Evolutionary conservation across 495 filamentous ascomycete genomes (phyloP), one percentile per base, ranked within the genome.

Genomic region (Penicillium simplicissimum): DNA sequence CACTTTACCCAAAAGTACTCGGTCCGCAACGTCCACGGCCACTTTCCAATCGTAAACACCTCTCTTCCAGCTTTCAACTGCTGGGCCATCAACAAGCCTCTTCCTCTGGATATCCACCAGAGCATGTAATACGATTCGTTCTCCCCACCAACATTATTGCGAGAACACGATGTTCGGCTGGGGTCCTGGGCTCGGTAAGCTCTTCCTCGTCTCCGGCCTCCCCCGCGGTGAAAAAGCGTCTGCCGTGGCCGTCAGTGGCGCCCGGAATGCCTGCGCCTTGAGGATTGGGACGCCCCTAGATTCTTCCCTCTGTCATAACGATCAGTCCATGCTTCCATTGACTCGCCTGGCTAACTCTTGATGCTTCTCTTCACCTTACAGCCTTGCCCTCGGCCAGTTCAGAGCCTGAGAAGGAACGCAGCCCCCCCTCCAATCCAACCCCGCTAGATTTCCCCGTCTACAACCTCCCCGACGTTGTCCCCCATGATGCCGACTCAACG

Each of bases 381-480:
- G 77, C 72, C 56, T 53, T 74, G 52, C 71, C 75, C 52, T 63
- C 76, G n/a, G 62, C 74, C 38, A 68, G 61, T 49, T 69, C 73
- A 35, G 74, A 75, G 43, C 73, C 77, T 6, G 75, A 80, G 35
- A 74, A 71, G 55, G 77, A 80, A 66, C 74, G 80, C 61, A 65
- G 64, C 48, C 79, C 81, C 11, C 82, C 82, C 11, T 57, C 81
- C 35, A 61, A 69, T 31, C 74, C 81, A 54, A 82, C 80, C 2
- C 78, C 73, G 7, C 71, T 84, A 23, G 78, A 84, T 34, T 84
- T 84, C 64, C 82, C 82, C 28, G 60, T 67, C 31, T 81, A 81
- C 62, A 60, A 63, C 13, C 70, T 76, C n/a, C 66, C 70, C 49
- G 64, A 70, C 23, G 57, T 67, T n/a, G 42, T 67, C 33, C 52